A percentile compares a stretch with the other conserved stretches of the same genome.
phyloP scores from a whole-genome alignment of 2,329 filamentous ascomycete species.

The Pseudogymnoascus sp. region DNA sequence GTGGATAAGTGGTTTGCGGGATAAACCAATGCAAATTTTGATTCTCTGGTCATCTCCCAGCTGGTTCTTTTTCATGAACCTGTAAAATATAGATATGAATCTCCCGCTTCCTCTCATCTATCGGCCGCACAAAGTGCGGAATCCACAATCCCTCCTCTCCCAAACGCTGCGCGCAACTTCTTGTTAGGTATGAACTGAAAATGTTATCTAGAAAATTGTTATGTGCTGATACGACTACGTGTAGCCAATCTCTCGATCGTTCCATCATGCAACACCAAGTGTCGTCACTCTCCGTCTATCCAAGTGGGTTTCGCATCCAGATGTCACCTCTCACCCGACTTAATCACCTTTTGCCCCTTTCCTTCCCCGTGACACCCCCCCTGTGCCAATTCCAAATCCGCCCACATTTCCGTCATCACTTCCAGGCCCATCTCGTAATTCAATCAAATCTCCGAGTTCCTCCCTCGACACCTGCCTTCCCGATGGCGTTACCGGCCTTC shows the following conservation, averaged over 20 bases:
- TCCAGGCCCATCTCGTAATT: conserved; percentile 54
- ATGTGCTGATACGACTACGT: not conserved
- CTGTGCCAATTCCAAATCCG: conserved; percentile 24
- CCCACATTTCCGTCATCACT: conserved; percentile 42
- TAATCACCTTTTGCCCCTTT: conserved; percentile 9
- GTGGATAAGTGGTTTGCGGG: not conserved
- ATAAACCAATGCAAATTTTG: not conserved
- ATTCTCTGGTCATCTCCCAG: not conserved
- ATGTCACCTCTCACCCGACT: not conserved
- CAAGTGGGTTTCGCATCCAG: not conserved
- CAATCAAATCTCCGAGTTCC: conserved; percentile 57
- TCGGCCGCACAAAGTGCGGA: not conserved
- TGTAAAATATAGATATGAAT: not conserved
- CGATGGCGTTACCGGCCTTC: conserved; percentile 35
- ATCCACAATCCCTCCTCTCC: not conserved
- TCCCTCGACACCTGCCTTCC: conserved; percentile 35
- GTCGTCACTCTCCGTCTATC: not conserved
- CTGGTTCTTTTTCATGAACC: not conserved
- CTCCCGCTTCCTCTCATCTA: not conserved
- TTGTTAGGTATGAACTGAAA: conserved; percentile 4
- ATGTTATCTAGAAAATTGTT: conserved; percentile 3
- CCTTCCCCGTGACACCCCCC: conserved; percentile 14
- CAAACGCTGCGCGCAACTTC: not conserved
- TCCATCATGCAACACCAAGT: not conserved
- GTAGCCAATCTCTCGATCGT: not conserved